These are phyloP conservation scores for Aphanomyces euteiches DNA, from an alignment of 352 stramenopile genomes.

Conservation along the genomic window DNA sequence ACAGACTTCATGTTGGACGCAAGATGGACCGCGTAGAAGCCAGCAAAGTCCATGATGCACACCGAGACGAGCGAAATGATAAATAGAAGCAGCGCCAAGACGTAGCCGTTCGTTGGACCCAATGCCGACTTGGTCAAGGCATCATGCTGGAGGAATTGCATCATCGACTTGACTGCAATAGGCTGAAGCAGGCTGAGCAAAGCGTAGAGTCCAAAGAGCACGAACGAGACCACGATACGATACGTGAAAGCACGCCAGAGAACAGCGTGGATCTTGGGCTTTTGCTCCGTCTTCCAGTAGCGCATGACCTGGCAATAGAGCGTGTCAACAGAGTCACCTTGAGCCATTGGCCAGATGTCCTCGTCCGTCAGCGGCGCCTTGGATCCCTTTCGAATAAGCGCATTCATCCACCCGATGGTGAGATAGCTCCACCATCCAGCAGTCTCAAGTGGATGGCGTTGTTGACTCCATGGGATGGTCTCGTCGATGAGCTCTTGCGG, in stretches of 20 bases:
- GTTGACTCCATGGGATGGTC: neutral
- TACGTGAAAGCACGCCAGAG: conserved; percentile 46
- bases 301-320: conserved; percentile 25
- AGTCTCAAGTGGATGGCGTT: conserved; percentile 38
- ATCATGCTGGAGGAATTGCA: conserved; percentile 39
- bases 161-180: conserved; percentile 54
- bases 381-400: conserved; percentile 2
- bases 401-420: conserved; percentile 56
- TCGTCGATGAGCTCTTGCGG: neutral
- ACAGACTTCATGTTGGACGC: conserved; percentile 50
- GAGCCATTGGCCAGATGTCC: conserved; percentile 21
- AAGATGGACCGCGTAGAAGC: conserved; percentile 44
- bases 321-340: conserved; percentile 34
- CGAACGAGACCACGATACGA: conserved; percentile 39
- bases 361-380: conserved; percentile 20
- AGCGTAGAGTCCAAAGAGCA: conserved; percentile 39
- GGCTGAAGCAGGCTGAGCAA: conserved; percentile 42
- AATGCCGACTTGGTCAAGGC: conserved; percentile 34
- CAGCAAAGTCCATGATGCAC: conserved; percentile 44
- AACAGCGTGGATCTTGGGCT: conserved; percentile 40
- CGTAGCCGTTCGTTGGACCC: conserved; percentile 39
- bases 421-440: conserved; percentile 42
- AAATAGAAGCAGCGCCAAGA: conserved; percentile 40
- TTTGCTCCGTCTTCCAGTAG: conserved; percentile 35
- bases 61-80: conserved; percentile 39